Conservation (phyloP, 768 basidiomycete genomes). For the Psilocybe sp. region DNA sequence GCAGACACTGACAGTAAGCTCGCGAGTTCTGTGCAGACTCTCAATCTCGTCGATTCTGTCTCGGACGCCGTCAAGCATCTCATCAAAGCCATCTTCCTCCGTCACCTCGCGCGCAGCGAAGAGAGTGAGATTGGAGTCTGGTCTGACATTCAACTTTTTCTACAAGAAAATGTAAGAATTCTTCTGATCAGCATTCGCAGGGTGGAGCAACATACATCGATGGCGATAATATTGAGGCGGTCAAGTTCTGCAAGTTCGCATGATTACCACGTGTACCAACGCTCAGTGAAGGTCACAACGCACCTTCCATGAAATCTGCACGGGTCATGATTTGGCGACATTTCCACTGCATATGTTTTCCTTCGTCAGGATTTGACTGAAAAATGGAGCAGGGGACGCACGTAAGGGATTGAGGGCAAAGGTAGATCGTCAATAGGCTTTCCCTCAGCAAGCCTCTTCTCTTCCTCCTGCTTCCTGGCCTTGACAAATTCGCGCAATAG, state of each 20-base stretch:
- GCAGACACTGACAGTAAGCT: slow-evolving; percentile 56
- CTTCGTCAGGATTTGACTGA: neutral
- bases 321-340: slow-evolving; percentile 83
- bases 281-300: slow-evolving; percentile 9
- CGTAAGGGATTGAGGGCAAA: slow-evolving; percentile 64
- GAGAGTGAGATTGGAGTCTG: slow-evolving; percentile 77
- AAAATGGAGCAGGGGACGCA: slow-evolving; percentile 20
- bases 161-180: slow-evolving; percentile 20
- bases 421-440: slow-evolving; percentile 41
- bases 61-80: slow-evolving; percentile 69
- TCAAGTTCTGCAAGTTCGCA: slow-evolving; percentile 50
- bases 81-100: slow-evolving; percentile 75
- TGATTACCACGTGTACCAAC: neutral
- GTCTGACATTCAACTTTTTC: slow-evolving; percentile 73
- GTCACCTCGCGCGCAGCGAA: slow-evolving; percentile 71
- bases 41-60: slow-evolving; percentile 86
- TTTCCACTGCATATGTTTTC: slow-evolving; percentile 41
- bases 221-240: slow-evolving; percentile 68
- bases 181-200: neutral
- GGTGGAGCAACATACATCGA: slow-evolving; percentile 54
- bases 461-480: slow-evolving; percentile 44
- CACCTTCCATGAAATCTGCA: slow-evolving; percentile 78
- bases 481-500: slow-evolving; percentile 73
- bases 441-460: slow-evolving; percentile 39
- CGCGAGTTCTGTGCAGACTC: slow-evolving; percentile 74